These are phyloP conservation scores for Aspergillus jensenii DNA, from an alignment of 2,329 filamentous ascomycete species.

Conservation along the genomic window DNA sequence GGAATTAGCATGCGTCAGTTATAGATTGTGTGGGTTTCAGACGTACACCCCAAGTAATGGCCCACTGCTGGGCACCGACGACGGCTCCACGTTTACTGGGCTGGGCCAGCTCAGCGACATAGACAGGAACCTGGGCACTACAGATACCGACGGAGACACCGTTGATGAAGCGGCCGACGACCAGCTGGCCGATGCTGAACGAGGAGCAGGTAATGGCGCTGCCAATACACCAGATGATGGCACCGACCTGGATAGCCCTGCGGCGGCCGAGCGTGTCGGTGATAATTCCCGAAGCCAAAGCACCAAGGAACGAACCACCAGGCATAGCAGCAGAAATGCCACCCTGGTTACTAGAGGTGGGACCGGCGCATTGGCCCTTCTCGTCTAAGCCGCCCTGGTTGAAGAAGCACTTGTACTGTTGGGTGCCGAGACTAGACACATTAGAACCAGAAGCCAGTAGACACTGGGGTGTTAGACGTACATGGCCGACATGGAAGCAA, in stretches of 20 bases:
- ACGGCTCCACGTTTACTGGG: constrained; percentile 59
- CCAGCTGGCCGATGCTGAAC: constrained; percentile 67
- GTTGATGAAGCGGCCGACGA: constrained; percentile 67
- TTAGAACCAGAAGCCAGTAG: neutral
- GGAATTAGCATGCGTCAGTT: neutral
- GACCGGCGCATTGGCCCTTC: constrained; percentile 45
- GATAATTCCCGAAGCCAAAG: constrained; percentile 54
- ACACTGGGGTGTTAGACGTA: neutral
- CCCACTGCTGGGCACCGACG: constrained; percentile 72
- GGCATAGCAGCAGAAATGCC: constrained; percentile 73
- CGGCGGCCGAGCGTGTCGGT: constrained; percentile 57
- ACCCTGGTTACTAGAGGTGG: constrained; percentile 56
- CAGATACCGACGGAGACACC: constrained; percentile 72
- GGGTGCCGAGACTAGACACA: constrained; percentile 33
- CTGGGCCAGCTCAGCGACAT: constrained; percentile 66
- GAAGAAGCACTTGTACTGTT: constrained; percentile 66
- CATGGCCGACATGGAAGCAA: constrained; percentile 36
- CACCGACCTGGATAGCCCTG: constrained; percentile 51
- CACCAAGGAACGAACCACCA: constrained; percentile 67
- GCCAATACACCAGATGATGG: constrained; percentile 52
- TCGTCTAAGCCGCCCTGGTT: constrained; percentile 59
- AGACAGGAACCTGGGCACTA: constrained; percentile 69
- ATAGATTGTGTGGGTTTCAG: rapidly evolving
- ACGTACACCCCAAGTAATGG: constrained; percentile 63
- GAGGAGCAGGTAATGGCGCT: constrained; percentile 59